Evolutionary conservation across 495 filamentous ascomycete species (phyloP).

Genomic region (Talaromyces liani): DNA sequence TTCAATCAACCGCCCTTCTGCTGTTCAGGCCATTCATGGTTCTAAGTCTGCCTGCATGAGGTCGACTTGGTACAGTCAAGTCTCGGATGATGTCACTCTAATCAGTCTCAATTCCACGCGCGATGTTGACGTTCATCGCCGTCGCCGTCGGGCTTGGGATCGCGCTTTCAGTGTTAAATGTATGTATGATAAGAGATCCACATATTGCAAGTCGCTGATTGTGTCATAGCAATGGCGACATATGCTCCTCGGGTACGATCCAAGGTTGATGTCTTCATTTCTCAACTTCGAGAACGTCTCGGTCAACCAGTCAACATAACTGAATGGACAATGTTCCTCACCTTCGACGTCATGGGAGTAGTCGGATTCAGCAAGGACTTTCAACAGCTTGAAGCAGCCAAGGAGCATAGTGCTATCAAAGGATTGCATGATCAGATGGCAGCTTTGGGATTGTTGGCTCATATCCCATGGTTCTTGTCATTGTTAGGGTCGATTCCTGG

Average conservation of each 20-base stretch:
- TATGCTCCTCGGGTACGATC: background rate
- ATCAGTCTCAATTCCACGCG: conserved; percentile 24
- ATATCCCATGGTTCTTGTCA: conserved; percentile 17
- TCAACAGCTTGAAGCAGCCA: conserved; percentile 54
- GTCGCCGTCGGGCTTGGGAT: conserved; percentile 31
- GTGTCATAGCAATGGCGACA: background rate
- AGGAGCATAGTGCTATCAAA: conserved; percentile 51
- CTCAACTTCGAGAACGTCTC: background rate
- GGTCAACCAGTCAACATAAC: background rate
- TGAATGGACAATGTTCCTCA: background rate
- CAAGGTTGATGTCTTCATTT: background rate
- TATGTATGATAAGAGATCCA: background rate
- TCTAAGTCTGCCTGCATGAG: background rate
- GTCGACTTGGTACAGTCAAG: background rate
- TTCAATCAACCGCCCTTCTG: conserved; percentile 24
- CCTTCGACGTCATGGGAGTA: background rate
- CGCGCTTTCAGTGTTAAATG: conserved; percentile 22
- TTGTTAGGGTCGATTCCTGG: conserved; percentile 13
- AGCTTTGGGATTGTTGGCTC: conserved; percentile 13
- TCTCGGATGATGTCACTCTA: background rate
- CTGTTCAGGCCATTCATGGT: conserved; percentile 18
- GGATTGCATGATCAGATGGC: conserved; percentile 14
- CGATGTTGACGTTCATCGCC: conserved; percentile 21
- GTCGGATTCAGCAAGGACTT: conserved; percentile 29
- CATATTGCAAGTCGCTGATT: background rate